Evolutionary conservation across 1,284 basidiomycete species (phyloP).

Genomic region (Thelephora terrestris): DNA sequence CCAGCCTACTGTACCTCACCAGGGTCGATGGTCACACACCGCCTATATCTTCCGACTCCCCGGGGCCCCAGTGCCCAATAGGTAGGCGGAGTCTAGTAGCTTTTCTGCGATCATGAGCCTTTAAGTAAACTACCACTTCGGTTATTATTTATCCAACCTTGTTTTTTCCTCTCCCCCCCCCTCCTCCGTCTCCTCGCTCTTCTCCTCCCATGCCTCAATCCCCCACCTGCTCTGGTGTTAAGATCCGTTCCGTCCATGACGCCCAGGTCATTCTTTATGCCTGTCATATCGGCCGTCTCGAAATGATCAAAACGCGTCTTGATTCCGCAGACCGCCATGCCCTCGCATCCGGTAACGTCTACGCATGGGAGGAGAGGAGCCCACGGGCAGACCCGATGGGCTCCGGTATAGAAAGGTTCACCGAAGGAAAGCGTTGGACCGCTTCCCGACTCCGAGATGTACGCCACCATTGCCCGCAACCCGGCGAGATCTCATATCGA

Average conservation of each 20-base stretch:
- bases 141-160: constrained; percentile 3
- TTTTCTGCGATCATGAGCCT: too few relatives aligned
- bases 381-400: constrained; percentile 27
- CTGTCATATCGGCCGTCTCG: constrained; percentile 27
- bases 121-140: background rate
- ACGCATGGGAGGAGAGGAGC: constrained; percentile 35
- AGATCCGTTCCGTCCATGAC: constrained; percentile 30
- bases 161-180: constrained; percentile 12
- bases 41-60: too few relatives aligned
- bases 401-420: constrained; percentile 32
- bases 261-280: constrained; percentile 36
- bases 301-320: constrained; percentile 32
- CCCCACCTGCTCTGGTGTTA: constrained; percentile 29
- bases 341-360: constrained; percentile 30
- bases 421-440: constrained; percentile 32
- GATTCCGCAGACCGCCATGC: constrained; percentile 31
- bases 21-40: too few relatives aligned
- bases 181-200: constrained; percentile 7
- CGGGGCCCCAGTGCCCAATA: too few relatives aligned
- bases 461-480: constrained; percentile 7
- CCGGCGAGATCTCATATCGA: constrained; percentile 2
- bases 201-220: constrained; percentile 15
- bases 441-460: constrained; percentile 29
- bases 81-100: too few relatives aligned
- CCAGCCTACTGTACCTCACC: too few relatives aligned